Conservation (phyloP, 1,284 basidiomycete species). For the Hymenochaete sp. region DNA sequence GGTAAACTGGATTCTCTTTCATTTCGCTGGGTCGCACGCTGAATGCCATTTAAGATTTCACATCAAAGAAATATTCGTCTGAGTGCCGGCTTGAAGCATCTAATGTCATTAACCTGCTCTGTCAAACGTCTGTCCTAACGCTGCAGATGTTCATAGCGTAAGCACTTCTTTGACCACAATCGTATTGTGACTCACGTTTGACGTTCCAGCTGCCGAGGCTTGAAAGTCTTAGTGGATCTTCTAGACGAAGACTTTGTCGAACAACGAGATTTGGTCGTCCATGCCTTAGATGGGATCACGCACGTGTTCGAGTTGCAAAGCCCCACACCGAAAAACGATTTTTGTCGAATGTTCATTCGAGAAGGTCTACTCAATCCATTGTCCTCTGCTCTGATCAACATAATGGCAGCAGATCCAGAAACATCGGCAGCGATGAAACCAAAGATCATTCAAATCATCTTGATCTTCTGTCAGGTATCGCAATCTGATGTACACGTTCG, state of each 20-base stretch:
- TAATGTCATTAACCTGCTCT: conserved; percentile 86
- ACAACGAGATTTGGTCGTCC: conserved; percentile 85
- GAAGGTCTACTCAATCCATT: conserved; percentile 92
- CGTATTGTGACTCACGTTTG: conserved; percentile 12
- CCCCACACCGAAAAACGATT: conserved; percentile 94
- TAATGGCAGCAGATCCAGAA: conserved; percentile 69
- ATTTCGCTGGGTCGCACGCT: conserved; percentile 15
- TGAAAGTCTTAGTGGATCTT: conserved; percentile 90
- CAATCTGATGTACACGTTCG: conserved; percentile 90
- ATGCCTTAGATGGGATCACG: conserved; percentile 89
- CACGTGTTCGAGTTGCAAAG: conserved; percentile 93
- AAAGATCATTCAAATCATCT: conserved; percentile 83
- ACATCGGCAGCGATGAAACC: conserved; percentile 68
- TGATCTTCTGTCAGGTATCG: conserved; percentile 93
- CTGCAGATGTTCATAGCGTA: conserved; percentile 97
- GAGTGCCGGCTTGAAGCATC: conserved; percentile 95
- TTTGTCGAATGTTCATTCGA: conserved; percentile 95
- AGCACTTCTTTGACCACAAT: conserved; percentile 27
- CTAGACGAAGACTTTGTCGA: conserved; percentile 92
- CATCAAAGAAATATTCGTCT: conserved; percentile 87
- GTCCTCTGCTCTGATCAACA: conserved; percentile 81
- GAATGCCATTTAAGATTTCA: conserved; percentile 51
- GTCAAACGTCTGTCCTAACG: conserved; percentile 87
- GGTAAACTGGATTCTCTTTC: conserved; percentile 38
- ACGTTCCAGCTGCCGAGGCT: conserved; percentile 72